Evolutionary conservation across 2,329 filamentous ascomycete genomes (phyloP), one percentile per base, ranked within the genome.

Genomic region (Salinomyces thailandicus): DNA sequence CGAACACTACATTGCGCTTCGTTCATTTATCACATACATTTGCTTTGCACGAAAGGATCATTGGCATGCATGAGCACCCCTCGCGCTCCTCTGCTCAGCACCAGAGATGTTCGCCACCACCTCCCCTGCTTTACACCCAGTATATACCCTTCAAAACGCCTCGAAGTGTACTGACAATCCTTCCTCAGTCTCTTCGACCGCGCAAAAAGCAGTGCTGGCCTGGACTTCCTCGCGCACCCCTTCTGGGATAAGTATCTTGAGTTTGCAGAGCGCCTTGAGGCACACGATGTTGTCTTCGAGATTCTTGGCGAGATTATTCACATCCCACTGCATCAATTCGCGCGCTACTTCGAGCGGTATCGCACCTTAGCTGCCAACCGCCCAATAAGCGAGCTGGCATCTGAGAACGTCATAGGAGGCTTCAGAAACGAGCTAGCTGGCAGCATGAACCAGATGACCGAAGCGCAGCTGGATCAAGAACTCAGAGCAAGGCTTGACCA

Each of bases 211-310:
- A 80, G 75, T 51, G 86, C 94, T 27, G 91, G 91, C 12, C 72
- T 96, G 13, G 91, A 98, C 62, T 98, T 94, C 57, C 71, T 94
- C 18, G 81, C 87, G 2, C 86, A 95, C 57, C 86, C 86, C 1
- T 95, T 98, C 65, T 98, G 91, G 91, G 91, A 98, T 62, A 96
- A 94, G 63, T 98, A 94, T 55, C 77, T 98, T 46, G 91, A 96
- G 58, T 96, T 93, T 53, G 91, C 96, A 59, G 87, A 95, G 58
- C 81, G 87, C 2, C 71, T 89, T 43, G 86, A 94, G 53, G 77
- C 81, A 0, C 75, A 81, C 11, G 84, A 93, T 45, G 85, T 78
- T 52, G 84, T 95, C 37, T 93, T 93, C 50, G 77, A 75, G 27
- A 85, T 98, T 38, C 72, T 94, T 35, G 72, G 73, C 43, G 83